These are phyloP conservation scores for Colletotrichum sp. DNA, from an alignment of 2,329 filamentous ascomycete species.

Conservation along the genomic window DNA sequence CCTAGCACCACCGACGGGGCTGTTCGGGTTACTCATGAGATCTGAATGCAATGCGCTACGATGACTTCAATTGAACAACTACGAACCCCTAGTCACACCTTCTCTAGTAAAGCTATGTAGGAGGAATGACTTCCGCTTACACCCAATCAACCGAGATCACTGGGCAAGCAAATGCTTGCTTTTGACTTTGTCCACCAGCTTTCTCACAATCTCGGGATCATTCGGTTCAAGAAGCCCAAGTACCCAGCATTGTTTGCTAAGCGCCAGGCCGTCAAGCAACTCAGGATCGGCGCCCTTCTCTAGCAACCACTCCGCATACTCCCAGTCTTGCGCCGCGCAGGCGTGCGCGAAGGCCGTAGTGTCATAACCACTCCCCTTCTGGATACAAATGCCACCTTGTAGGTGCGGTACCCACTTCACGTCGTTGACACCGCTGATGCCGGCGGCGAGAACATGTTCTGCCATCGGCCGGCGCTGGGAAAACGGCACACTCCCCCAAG, in stretches of 20 bases:
- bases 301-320: background rate
- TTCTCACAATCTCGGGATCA: background rate
- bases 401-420: background rate
- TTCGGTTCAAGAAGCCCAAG: rapidly evolving
- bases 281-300: background rate
- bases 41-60: background rate
- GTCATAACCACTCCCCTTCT: background rate
- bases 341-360: background rate
- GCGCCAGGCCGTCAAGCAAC: background rate
- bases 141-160: background rate
- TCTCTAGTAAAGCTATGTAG: rapidly evolving
- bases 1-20: background rate
- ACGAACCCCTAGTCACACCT: background rate
- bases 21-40: rapidly evolving
- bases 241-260: background rate
- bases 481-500: rapidly evolving
- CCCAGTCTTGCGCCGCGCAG: background rate
- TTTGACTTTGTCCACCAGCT: background rate
- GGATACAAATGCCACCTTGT: rapidly evolving
- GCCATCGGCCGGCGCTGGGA: background rate
- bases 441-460: background rate
- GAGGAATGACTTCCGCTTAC: background rate
- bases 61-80: background rate
- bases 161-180: background rate
- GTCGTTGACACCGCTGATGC: background rate